phyloP scores from a whole-genome alignment of 1,284 basidiomycete genomes.

The Ceratobasidium theobromae region DNA sequence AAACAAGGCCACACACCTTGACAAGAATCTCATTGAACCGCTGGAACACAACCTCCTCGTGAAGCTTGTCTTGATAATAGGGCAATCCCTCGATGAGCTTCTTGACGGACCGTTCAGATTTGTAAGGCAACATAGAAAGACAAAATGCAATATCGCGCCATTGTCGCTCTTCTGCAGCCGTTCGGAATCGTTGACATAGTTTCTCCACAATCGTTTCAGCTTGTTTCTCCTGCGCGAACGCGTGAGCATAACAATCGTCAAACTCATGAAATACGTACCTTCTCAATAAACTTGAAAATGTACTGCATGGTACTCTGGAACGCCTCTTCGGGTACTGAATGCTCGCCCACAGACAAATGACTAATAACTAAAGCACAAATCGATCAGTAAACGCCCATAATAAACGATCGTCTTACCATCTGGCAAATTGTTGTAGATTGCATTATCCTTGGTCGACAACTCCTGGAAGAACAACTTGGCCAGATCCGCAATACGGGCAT shows the following conservation, averaged over 20 bases:
- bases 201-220: constrained; percentile 94
- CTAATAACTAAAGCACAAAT: constrained; percentile 70
- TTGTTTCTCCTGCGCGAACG: constrained; percentile 76
- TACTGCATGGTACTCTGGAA: constrained; percentile 94
- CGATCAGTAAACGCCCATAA: constrained; percentile 5
- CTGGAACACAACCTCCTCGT: constrained; percentile 81
- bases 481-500: constrained; percentile 84
- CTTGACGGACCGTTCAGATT: constrained; percentile 94
- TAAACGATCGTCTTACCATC: constrained; percentile 59
- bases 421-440: constrained; percentile 97
- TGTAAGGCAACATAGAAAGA: constrained; percentile 91
- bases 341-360: constrained; percentile 89
- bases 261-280: constrained; percentile 52
- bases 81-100: constrained; percentile 91
- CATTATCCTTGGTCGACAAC: constrained; percentile 94
- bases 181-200: constrained; percentile 89
- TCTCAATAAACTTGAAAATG: constrained; percentile 97
- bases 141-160: constrained; percentile 99
- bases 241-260: not conserved
- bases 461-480: constrained; percentile 98
- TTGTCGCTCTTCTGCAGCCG: constrained; percentile 86
- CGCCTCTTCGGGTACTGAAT: constrained; percentile 88
- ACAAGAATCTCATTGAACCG: constrained; percentile 87
- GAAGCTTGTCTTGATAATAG: constrained; percentile 93
- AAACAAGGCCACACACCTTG: constrained; percentile 51